Evolutionary conservation across 139 green algal genomes (phyloP).

Genomic region (Chlamydomonas schloesseri): DNA sequence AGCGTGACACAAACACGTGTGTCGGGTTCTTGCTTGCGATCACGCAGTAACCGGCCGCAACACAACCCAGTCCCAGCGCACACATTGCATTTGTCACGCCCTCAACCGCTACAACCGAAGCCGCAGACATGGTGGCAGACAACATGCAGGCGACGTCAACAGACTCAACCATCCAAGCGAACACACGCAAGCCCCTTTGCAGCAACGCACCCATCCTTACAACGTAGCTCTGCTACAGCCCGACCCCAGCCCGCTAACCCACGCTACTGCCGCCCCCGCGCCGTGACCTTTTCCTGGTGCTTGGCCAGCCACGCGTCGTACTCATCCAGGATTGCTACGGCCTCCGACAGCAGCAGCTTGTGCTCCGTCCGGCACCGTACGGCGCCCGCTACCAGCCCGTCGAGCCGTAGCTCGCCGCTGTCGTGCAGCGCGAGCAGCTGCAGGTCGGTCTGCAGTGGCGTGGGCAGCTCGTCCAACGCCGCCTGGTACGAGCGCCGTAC

Average conservation of each 20-base stretch:
- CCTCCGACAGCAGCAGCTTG: constrained; percentile 55
- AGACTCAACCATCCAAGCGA: no score
- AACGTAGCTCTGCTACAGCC: no score
- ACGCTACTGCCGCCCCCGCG: not conserved
- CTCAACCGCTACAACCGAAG: no score
- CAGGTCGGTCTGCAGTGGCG: constrained; percentile 14
- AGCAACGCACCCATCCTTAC: no score
- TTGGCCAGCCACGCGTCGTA: constrained; percentile 39
- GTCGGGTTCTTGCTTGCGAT: no score
- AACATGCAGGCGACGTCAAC: no score
- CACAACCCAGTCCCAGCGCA: no score
- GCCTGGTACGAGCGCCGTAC: constrained; percentile 23
- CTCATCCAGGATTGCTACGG: constrained; percentile 8
- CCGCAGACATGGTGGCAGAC: no score
- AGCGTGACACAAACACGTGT: no score
- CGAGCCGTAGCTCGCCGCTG: not conserved
- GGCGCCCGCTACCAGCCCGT: constrained; percentile 1
- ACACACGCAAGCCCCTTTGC: no score
- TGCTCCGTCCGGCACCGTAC: constrained; percentile 48
- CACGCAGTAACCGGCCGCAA: no score
- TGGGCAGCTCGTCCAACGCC: constrained; percentile 38
- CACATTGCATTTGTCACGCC: no score
- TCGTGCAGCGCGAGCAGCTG: constrained; percentile 5
- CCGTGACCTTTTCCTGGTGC: not conserved
- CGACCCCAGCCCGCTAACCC: not conserved